These are phyloP conservation scores for Exophiala sp. DNA, from an alignment of 2,329 filamentous ascomycete genomes.

Conservation along the genomic window DNA sequence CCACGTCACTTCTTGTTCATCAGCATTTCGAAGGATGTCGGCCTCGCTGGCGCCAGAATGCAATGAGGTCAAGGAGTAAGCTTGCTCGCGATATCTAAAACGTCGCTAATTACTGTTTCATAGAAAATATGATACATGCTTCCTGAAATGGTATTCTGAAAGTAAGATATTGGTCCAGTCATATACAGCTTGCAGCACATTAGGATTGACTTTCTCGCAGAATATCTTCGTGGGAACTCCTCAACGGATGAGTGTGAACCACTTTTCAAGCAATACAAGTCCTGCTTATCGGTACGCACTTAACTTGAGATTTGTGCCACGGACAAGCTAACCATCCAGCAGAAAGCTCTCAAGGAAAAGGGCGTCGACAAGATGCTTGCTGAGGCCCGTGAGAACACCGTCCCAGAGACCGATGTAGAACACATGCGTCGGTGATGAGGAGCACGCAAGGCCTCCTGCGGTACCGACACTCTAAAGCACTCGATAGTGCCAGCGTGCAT, in stretches of 20 bases:
- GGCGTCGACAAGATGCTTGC: slow-evolving; percentile 92
- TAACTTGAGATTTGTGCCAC: not conserved
- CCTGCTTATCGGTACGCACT: slow-evolving; percentile 70
- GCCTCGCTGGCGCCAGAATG: slow-evolving; percentile 92
- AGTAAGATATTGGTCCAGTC: slow-evolving; percentile 57
- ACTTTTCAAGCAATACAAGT: slow-evolving; percentile 84
- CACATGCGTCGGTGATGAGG: slow-evolving; percentile 49
- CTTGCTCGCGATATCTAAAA: slow-evolving; percentile 9
- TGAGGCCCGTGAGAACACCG: slow-evolving; percentile 83
- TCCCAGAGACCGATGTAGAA: slow-evolving; percentile 71
- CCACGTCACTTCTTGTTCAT: not conserved
- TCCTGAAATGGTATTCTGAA: slow-evolving; percentile 99
- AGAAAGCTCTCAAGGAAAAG: slow-evolving; percentile 82
- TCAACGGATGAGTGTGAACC: slow-evolving; percentile 80
- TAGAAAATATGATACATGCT: slow-evolving; percentile 94
- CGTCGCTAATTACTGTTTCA: slow-evolving; percentile 6
- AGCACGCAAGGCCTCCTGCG: not conserved
- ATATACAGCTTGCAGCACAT: slow-evolving; percentile 16
- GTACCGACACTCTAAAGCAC: not conserved
- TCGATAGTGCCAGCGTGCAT: not conserved
- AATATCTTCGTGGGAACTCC: slow-evolving; percentile 83
- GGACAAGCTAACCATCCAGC: slow-evolving; percentile 6
- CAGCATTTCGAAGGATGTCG: slow-evolving; percentile 61
- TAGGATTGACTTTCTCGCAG: slow-evolving; percentile 45
- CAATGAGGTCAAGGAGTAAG: slow-evolving; percentile 92